phyloP scores from a whole-genome alignment of 805 yeast genomes.

The Kazachstania africana region DNA sequence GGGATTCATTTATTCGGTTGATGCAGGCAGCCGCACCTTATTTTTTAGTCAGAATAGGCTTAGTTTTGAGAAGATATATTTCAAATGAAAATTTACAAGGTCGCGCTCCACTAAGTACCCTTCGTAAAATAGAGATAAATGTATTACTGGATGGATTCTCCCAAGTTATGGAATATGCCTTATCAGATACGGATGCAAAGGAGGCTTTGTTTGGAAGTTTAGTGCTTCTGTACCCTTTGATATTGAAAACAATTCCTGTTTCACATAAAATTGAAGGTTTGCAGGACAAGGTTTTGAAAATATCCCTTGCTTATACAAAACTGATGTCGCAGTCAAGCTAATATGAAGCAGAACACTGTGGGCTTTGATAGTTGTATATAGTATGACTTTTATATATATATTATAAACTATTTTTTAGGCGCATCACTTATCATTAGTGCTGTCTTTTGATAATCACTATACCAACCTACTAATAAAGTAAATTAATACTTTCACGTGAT shows the following conservation, averaged over 20 bases:
- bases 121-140: slow-evolving; percentile 54
- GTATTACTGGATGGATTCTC: slow-evolving; percentile 35
- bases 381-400: too few relatives aligned
- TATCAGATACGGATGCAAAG: slow-evolving; percentile 1
- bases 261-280: slow-evolving; percentile 23
- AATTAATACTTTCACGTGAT: too few relatives aligned
- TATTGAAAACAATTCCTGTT: slow-evolving; percentile 23
- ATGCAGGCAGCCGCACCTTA: slow-evolving; percentile 31
- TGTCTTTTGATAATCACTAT: too few relatives aligned
- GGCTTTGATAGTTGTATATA: too few relatives aligned
- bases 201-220: slow-evolving; percentile 7
- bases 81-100: slow-evolving; percentile 51
- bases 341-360: too few relatives aligned
- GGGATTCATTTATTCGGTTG: slow-evolving; percentile 9
- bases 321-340: too few relatives aligned
- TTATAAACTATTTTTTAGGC: too few relatives aligned
- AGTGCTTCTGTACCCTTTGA: slow-evolving; percentile 18
- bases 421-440: too few relatives aligned
- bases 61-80: slow-evolving; percentile 50
- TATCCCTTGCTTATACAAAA: slow-evolving; percentile 20
- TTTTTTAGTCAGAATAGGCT: slow-evolving; percentile 45
- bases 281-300: slow-evolving; percentile 17
- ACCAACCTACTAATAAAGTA: too few relatives aligned
- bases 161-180: slow-evolving; percentile 13
- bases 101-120: slow-evolving; percentile 50